Conservation (phyloP, 2,329 filamentous ascomycete genomes). For the Venturiaceae sp. region DNA sequence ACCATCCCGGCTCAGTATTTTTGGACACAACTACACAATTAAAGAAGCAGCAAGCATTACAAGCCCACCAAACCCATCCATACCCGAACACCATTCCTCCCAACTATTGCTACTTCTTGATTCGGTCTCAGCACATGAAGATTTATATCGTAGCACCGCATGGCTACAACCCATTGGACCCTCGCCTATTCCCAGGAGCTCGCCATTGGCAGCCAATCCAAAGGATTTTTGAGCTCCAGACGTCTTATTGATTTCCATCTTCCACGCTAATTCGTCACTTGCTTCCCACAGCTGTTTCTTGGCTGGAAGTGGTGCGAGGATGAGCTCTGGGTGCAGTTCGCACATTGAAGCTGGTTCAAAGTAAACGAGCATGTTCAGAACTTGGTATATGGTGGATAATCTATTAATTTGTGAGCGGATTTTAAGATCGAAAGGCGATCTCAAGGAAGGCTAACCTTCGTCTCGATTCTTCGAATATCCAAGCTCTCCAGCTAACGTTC, state of each 20-base stretch:
- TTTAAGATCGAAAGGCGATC: too few species aligned
- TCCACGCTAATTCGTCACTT: constrained; percentile 24
- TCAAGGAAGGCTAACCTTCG: constrained; percentile 20
- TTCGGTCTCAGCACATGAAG: neutral
- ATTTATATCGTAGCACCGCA: neutral
- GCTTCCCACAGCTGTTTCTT: constrained; percentile 37
- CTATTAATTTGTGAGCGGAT: constrained; percentile 18
- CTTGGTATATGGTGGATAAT: constrained; percentile 28
- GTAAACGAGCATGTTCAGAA: constrained; percentile 33
- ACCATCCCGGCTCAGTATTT: too few species aligned
- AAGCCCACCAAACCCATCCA: constrained; percentile 35
- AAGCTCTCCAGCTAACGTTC: constrained; percentile 31
- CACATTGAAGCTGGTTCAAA: constrained; percentile 32
- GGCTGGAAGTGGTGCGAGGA: constrained; percentile 33
- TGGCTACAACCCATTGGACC: neutral
- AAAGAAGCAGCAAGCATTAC: constrained; percentile 36
- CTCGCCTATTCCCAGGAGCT: neutral
- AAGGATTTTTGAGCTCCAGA: neutral
- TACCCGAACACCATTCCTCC: constrained; percentile 37
- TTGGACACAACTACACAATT: too few species aligned
- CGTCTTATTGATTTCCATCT: constrained; percentile 19
- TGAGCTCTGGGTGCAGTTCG: constrained; percentile 21
- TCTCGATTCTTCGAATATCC: constrained; percentile 32
- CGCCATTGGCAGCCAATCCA: neutral
- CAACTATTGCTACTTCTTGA: constrained; percentile 20